Evolutionary conservation across 805 yeast species (phyloP).

Genomic region (Zygoascus ofunaensis): DNA sequence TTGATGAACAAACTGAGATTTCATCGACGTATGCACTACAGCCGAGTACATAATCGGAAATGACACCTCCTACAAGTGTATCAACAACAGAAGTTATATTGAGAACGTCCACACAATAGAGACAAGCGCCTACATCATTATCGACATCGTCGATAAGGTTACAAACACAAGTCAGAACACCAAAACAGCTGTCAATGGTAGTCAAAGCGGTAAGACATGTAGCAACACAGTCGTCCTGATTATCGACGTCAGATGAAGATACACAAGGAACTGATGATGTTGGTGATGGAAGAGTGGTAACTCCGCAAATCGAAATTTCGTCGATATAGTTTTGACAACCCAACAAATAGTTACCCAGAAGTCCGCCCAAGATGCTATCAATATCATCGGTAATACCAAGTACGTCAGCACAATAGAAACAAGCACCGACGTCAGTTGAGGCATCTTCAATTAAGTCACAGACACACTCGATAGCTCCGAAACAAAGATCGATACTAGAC

Average conservation of each 20-base stretch:
- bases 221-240: constrained; percentile 8
- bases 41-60: constrained; percentile 5
- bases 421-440: constrained; percentile 9
- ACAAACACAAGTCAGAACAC: constrained; percentile 11
- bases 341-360: neutral
- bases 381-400: neutral
- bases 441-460: constrained; percentile 11
- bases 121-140: constrained; percentile 11
- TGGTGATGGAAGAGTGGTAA: neutral
- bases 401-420: constrained; percentile 10
- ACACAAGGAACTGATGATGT: neutral
- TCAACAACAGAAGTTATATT: neutral
- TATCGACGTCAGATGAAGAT: constrained; percentile 1
- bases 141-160: constrained; percentile 10
- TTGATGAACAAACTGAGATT: neutral
- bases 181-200: constrained; percentile 8
- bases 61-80: constrained; percentile 4
- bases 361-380: neutral
- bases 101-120: constrained; percentile 4
- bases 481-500: constrained; percentile 7
- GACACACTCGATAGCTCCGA: constrained; percentile 10
- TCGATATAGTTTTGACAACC: neutral
- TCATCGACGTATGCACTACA: neutral
- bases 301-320: neutral
- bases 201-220: constrained; percentile 8